Evolutionary conservation across 129 eudicot genomes (phyloP), one percentile per base, ranked within the genome.

Genomic region (Helichrysum umbraculigerum): DNA sequence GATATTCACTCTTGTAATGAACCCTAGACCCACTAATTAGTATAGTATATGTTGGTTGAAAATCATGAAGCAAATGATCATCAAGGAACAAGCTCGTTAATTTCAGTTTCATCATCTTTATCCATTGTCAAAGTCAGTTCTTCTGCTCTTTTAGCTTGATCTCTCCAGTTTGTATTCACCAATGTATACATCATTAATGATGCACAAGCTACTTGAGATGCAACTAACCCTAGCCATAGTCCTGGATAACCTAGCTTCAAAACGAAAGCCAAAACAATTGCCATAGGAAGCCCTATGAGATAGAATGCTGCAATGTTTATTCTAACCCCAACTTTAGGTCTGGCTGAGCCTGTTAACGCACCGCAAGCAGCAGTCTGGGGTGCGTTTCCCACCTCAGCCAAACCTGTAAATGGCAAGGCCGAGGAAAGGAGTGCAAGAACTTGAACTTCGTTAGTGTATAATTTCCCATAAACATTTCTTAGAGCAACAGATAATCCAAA

Each of bases 321-420:
- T 22, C 89, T 28, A 8, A 84, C 88, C 10, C 97, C 98, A 0
- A 84, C 73, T 59, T 86, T 90, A 2, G 97, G 93, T 72, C 96
- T 78, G 2, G 98, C 98, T 1, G 96, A 88, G 0, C 98, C 98
- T 20, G 83, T 88, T 52, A 93, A 83, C 0, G 75, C 96, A 10
- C 98, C 97, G 6, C 97, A 82, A 0, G 90, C 97, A 17, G 93
- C 91, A 12, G 98, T 91, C 12, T 90, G 98, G 0, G 96, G 93
- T 8, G 87, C 80, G 33, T 93, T 93, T 42, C 97, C 96, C 12
- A 93, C 70, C 75, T 93, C 97, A 10, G 91, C 90, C 35, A 93
- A 51, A 8, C 97, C 98, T 62, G 87, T 34, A 1, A 88, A 66
- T 19, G 97, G 98, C 3, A 93, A 79, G 4, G 87, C 89, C 0